Percentiles rank a stretch among this genome's conserved stretches.
Evolutionary conservation across 768 basidiomycete genomes (phyloP).

Genomic region (Boletus bicolor): DNA sequence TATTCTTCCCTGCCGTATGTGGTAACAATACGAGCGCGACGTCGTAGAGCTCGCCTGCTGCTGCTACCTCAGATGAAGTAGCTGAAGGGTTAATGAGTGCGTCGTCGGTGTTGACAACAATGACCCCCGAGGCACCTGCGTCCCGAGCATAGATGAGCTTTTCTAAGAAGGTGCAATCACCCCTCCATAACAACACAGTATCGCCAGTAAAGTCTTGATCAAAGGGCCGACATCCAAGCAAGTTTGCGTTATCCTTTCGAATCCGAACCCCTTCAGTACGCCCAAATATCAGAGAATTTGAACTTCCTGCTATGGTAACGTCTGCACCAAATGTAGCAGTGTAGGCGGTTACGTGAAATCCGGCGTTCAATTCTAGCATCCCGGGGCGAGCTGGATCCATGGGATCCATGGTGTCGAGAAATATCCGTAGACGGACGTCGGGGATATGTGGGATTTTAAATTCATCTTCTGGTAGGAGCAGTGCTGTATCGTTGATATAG

Average conservation of each 20-base stretch:
- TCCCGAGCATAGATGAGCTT: slow-evolving; percentile 70
- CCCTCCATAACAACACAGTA: slow-evolving; percentile 65
- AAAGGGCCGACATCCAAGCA: slow-evolving; percentile 60
- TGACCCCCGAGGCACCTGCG: slow-evolving; percentile 73
- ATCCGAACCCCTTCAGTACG: slow-evolving; percentile 53
- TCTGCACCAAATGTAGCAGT: slow-evolving; percentile 73
- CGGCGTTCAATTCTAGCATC: slow-evolving; percentile 38
- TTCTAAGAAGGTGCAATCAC: slow-evolving; percentile 83
- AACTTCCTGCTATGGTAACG: slow-evolving; percentile 34
- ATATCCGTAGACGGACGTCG: slow-evolving; percentile 59
- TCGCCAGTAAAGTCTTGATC: slow-evolving; percentile 43
- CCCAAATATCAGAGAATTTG: slow-evolving; percentile 42
- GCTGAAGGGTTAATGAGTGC: slow-evolving; percentile 63
- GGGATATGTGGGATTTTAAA: slow-evolving; percentile 19
- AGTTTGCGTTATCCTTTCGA: slow-evolving; percentile 49
- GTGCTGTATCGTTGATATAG: slow-evolving; percentile 67
- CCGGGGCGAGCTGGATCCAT: slow-evolving; percentile 39
- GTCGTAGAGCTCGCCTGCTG: slow-evolving; percentile 54
- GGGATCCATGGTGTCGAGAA: slow-evolving; percentile 50
- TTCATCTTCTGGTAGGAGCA: slow-evolving; percentile 37
- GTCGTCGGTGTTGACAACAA: slow-evolving; percentile 71
- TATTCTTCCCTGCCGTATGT: slow-evolving; percentile 46
- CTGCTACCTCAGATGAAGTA: slow-evolving; percentile 51
- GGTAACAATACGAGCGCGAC: slow-evolving; percentile 59
- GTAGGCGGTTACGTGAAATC: slow-evolving; percentile 53